Evolutionary conservation across 208 protist genomes (phyloP).

Genomic region (Acanthamoeba lenticulata): DNA sequence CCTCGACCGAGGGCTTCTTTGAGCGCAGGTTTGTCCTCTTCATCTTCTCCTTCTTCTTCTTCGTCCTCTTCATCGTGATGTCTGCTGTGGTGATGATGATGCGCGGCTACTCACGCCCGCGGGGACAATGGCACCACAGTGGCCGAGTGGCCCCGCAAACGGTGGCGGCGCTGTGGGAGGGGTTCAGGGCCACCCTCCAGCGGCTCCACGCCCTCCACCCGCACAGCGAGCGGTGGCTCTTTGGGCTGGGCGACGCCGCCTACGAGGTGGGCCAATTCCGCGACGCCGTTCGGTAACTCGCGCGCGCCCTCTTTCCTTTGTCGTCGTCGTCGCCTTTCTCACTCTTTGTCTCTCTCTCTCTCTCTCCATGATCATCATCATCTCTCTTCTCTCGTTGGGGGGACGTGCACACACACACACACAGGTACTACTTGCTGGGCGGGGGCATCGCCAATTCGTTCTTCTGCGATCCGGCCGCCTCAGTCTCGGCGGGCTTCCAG

Average conservation of each 20-base stretch:
- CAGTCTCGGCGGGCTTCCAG: not conserved
- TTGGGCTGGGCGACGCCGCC: constrained; percentile 35
- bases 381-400: not conserved
- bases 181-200: constrained; percentile 49
- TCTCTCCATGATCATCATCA: not conserved
- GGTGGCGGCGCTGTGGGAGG: constrained; percentile 18
- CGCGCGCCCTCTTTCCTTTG: not conserved
- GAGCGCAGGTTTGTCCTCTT: constrained; percentile 10
- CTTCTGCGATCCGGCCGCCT: not conserved
- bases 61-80: not conserved
- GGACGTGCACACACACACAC: too few species aligned
- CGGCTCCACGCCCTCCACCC: constrained; percentile 13
- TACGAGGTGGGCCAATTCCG: constrained; percentile 14
- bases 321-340: not conserved
- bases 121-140: not conserved
- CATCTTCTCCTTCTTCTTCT: not conserved
- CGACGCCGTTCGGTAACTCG: not conserved
- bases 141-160: not conserved
- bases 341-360: not conserved
- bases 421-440: constrained; percentile 35
- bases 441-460: constrained; percentile 30
- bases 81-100: too few species aligned
- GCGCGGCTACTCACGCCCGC: not conserved
- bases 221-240: constrained; percentile 28
- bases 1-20: not conserved